Evolutionary conservation across 1,284 basidiomycete species (phyloP).

Genomic region (Tilletia caries): DNA sequence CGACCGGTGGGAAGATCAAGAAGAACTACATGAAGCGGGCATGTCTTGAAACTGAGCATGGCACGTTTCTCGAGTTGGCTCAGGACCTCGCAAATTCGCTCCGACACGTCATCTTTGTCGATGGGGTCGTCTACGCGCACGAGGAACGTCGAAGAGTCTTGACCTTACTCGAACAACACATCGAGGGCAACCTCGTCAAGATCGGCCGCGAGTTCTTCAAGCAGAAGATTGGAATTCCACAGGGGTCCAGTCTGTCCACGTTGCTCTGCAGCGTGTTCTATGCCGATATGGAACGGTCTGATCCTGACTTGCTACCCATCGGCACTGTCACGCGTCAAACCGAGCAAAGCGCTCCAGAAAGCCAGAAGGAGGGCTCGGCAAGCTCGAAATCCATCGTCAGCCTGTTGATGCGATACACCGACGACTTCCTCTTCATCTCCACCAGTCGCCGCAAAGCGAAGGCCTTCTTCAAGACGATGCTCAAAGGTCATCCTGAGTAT

Average conservation of each 20-base stretch:
- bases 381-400: slow-evolving; percentile 6
- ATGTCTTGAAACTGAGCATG: slow-evolving; percentile 63
- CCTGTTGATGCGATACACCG: slow-evolving; percentile 73
- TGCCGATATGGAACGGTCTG: slow-evolving; percentile 70
- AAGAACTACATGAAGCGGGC: slow-evolving; percentile 31
- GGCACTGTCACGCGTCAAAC: neutral
- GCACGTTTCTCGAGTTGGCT: slow-evolving; percentile 66
- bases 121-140: slow-evolving; percentile 68
- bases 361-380: neutral
- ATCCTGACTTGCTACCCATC: slow-evolving; percentile 14
- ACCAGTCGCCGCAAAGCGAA: slow-evolving; percentile 66
- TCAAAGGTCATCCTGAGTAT: slow-evolving; percentile 71
- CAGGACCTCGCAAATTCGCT: slow-evolving; percentile 60
- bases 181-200: slow-evolving; percentile 78
- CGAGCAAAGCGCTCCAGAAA: neutral
- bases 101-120: slow-evolving; percentile 77
- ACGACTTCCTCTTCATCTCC: slow-evolving; percentile 89
- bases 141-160: slow-evolving; percentile 65
- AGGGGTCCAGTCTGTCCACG: slow-evolving; percentile 86
- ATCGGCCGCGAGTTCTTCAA: slow-evolving; percentile 69
- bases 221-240: slow-evolving; percentile 87
- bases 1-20: slow-evolving; percentile 9
- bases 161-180: slow-evolving; percentile 77
- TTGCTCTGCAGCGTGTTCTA: slow-evolving; percentile 79
- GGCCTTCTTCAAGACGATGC: slow-evolving; percentile 74